These are phyloP conservation scores for Fonsecaea pugnacius DNA, from an alignment of 2,329 filamentous ascomycete species.

Conservation along the genomic window DNA sequence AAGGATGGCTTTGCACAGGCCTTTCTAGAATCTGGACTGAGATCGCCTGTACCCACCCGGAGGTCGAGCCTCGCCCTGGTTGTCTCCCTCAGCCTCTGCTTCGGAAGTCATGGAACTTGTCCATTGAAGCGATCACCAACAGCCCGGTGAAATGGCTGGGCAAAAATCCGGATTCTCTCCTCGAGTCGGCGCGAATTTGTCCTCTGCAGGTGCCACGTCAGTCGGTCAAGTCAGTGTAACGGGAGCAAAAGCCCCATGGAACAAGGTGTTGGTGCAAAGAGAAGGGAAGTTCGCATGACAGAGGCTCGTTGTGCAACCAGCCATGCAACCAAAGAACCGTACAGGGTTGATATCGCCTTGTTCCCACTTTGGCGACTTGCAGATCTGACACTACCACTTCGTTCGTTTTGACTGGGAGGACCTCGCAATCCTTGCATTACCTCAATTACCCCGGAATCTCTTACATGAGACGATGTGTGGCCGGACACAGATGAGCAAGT, in stretches of 20 bases:
- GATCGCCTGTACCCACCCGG: neutral
- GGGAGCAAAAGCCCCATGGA: neutral
- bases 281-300: neutral
- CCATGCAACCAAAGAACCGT: neutral
- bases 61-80: neutral
- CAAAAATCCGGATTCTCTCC: neutral
- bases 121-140: neutral
- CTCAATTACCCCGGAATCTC: neutral
- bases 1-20: neutral
- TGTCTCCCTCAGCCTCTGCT: neutral
- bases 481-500: neutral
- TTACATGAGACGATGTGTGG: neutral
- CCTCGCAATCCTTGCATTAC: neutral
- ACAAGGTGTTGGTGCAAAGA: neutral
- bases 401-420: neutral
- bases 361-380: neutral
- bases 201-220: neutral
- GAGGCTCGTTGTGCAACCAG: neutral
- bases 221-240: neutral
- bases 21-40: neutral
- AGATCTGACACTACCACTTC: neutral
- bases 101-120: neutral
- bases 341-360: neutral
- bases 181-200: neutral
- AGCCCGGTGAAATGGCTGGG: neutral